These are phyloP conservation scores for Brassica hybrid DNA, from an alignment of 441 rosid genomes.

Conservation along the genomic window DNA sequence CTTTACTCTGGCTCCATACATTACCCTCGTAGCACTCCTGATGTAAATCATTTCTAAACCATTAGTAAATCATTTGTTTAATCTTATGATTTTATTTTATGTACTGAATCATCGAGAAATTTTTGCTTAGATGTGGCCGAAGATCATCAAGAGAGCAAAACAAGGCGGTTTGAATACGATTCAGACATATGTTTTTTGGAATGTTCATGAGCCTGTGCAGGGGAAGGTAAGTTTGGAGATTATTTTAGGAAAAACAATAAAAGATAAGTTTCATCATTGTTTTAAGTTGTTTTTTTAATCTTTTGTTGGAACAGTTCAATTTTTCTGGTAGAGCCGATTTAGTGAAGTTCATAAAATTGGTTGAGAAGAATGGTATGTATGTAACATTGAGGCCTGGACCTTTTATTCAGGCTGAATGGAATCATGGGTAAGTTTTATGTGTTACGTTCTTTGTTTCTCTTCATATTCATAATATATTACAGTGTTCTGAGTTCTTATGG, in stretches of 20 bases:
- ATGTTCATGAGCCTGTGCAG: constrained; percentile 66
- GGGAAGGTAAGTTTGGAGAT: constrained; percentile 53
- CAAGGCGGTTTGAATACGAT: constrained; percentile 73
- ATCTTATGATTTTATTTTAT: background rate
- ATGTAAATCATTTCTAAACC: constrained; percentile 45
- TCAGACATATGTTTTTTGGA: constrained; percentile 87
- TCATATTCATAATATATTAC: background rate
- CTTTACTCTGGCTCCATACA: constrained; percentile 89
- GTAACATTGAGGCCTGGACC: constrained; percentile 79
- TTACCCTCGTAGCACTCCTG: constrained; percentile 88
- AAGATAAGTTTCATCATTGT: background rate
- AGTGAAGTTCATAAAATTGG: constrained; percentile 72
- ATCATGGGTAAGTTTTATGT: constrained; percentile 65
- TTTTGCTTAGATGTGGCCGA: constrained; percentile 70
- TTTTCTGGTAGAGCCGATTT: constrained; percentile 73
- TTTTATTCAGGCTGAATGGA: constrained; percentile 94
- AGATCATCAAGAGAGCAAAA: constrained; percentile 58
- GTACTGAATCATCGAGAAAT: background rate
- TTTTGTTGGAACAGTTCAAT: constrained; percentile 50
- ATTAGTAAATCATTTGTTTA: background rate
- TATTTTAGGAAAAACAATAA: background rate
- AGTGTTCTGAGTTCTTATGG: constrained; percentile 9
- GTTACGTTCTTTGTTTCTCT: constrained; percentile 5
- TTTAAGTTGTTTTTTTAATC: background rate
- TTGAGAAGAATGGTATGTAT: constrained; percentile 58